These are phyloP conservation scores for Chalciporus sp. DNA, from an alignment of 1,284 basidiomycete genomes.

Conservation along the genomic window DNA sequence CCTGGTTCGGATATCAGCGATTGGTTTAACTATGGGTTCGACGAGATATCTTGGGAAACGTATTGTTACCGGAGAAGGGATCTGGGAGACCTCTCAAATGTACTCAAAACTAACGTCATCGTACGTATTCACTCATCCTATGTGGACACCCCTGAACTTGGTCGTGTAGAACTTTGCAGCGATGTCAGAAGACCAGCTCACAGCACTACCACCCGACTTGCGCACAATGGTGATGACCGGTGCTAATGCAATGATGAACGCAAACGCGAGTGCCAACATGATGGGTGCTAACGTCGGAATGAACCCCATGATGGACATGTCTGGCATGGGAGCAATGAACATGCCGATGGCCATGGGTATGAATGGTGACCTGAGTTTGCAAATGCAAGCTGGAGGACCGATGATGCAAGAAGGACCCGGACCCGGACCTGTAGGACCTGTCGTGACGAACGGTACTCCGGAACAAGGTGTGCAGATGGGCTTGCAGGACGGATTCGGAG, in stretches of 20 bases:
- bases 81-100: slow-evolving; percentile 76
- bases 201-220: slow-evolving; percentile 72
- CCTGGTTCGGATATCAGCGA: slow-evolving; percentile 94
- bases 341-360: slow-evolving; percentile 53
- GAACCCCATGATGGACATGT: slow-evolving; percentile 44
- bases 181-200: slow-evolving; percentile 79
- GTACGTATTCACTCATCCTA: slow-evolving; percentile 47
- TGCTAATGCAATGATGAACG: slow-evolving; percentile 73
- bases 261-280: slow-evolving; percentile 50
- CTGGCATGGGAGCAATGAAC: slow-evolving; percentile 58
- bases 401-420: slow-evolving; percentile 46
- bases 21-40: slow-evolving; percentile 99
- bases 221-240: slow-evolving; percentile 83
- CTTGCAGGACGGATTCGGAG: slow-evolving; percentile 50
- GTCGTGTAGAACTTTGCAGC: slow-evolving; percentile 71
- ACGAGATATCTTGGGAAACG: slow-evolving; percentile 93
- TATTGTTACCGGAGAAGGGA: slow-evolving; percentile 88
- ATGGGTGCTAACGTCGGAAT: slow-evolving; percentile 48
- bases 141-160: slow-evolving; percentile 5
- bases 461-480: slow-evolving; percentile 46
- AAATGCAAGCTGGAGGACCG: slow-evolving; percentile 42
- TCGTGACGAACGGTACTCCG: slow-evolving; percentile 40
- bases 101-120: slow-evolving; percentile 76
- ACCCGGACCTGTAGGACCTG: slow-evolving; percentile 36
- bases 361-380: slow-evolving; percentile 49